Evolutionary conservation across 345 rosid genomes (phyloP).

Genomic region (Melaleuca quinquenervia): DNA sequence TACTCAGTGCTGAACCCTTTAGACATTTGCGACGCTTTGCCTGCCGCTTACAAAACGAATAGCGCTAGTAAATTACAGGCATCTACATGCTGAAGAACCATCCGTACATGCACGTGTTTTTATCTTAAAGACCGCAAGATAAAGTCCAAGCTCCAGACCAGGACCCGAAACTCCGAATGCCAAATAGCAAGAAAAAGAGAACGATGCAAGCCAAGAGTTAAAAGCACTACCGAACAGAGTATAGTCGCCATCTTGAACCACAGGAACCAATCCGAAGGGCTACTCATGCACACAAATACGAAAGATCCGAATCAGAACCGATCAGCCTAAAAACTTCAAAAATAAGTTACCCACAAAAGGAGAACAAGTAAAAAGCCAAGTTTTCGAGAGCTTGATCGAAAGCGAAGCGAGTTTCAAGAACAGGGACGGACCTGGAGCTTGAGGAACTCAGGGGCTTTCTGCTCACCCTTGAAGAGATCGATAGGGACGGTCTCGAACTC

Average conservation of each 20-base stretch:
- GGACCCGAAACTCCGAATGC: neutral
- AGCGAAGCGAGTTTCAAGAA: neutral
- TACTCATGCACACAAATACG: neutral
- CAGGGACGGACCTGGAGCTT: constrained; percentile 34
- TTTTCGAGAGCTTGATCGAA: neutral
- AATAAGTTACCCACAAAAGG: neutral
- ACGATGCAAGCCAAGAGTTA: neutral
- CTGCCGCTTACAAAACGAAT: neutral
- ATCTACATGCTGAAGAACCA: neutral
- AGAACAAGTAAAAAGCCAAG: neutral
- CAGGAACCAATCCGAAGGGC: constrained; percentile 71
- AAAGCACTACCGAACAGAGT: constrained; percentile 37
- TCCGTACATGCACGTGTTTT: neutral
- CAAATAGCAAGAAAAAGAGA: neutral
- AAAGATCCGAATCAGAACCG: neutral
- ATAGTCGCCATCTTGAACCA: constrained; percentile 63
- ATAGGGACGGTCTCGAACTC: constrained; percentile 46
- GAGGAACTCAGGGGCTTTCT: constrained; percentile 40
- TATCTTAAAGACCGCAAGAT: neutral
- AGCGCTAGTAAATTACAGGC: neutral
- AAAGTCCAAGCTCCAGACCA: neutral
- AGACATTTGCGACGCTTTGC: too few relatives aligned
- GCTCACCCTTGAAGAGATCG: constrained; percentile 58
- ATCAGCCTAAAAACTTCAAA: neutral
- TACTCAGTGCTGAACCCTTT: too few relatives aligned